Percentiles rank a stretch among this genome's conserved stretches.
Conservation (phyloP, 2,329 filamentous ascomycete species). For the Scytalidium sp. region DNA sequence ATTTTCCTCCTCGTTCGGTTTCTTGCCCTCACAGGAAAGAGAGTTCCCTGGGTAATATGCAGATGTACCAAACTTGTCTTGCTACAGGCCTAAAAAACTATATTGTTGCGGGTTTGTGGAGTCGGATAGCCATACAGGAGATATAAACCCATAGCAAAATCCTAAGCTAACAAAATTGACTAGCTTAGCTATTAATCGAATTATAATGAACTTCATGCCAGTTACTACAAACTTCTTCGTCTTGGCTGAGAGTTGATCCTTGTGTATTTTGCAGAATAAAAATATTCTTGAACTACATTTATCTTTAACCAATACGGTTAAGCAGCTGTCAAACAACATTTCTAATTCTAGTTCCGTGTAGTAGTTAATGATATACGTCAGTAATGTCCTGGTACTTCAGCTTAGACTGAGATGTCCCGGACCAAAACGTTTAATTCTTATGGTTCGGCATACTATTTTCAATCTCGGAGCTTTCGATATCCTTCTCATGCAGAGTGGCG, state of each 20-base stretch:
- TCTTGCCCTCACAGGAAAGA: neutral
- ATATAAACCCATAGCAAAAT: no score
- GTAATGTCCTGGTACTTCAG: neutral
- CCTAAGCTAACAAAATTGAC: no score
- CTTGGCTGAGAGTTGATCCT: neutral
- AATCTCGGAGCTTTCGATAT: neutral
- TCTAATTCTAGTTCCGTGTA: neutral
- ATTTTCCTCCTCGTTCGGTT: neutral
- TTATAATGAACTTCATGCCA: no score
- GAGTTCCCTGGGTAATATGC: neutral
- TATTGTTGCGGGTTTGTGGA: no score
- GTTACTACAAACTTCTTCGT: no score
- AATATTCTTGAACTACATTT: neutral
- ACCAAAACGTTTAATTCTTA: neutral
- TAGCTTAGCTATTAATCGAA: no score
- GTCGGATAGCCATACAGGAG: no score
- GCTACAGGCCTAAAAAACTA: neutral
- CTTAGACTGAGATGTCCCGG: neutral
- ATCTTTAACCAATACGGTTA: neutral
- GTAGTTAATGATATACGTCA: neutral
- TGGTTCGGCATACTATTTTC: neutral
- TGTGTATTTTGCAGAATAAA: neutral
- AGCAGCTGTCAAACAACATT: neutral
- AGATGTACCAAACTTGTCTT: neutral
- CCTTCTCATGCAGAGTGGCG: neutral